Evolutionary conservation across 1,139 yeast genomes (phyloP).

Genomic region (Blastobotrys petasosporus): DNA sequence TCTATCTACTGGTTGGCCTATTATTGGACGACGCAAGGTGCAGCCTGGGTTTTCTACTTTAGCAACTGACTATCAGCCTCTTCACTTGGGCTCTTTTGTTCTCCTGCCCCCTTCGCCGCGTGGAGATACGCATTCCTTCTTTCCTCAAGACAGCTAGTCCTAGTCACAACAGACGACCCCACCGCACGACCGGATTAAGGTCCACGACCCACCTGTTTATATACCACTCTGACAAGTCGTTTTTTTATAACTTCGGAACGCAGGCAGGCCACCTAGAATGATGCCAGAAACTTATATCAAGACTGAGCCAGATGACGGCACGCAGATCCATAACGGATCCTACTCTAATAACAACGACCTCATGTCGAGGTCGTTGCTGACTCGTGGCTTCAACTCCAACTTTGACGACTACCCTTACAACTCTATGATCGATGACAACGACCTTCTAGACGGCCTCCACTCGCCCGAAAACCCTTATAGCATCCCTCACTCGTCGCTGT

Average conservation of each 20-base stretch:
- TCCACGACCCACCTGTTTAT: slow-evolving; percentile 2
- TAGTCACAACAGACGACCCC: neutral
- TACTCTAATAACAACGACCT: slow-evolving; percentile 8
- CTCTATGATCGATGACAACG: slow-evolving; percentile 29
- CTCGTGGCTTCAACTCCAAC: slow-evolving; percentile 26
- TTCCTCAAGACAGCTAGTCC: neutral
- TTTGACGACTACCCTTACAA: slow-evolving; percentile 22
- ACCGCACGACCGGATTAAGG: slow-evolving; percentile 5
- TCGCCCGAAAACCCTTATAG: slow-evolving; percentile 19
- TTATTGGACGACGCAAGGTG: too few species aligned
- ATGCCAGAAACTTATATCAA: slow-evolving; percentile 19
- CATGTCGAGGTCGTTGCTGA: slow-evolving; percentile 24
- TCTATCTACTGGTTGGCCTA: too few species aligned
- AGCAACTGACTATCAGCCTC: too few species aligned
- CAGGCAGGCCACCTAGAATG: too few species aligned
- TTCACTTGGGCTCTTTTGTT: neutral
- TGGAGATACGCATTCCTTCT: neutral
- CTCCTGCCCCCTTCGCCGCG: neutral
- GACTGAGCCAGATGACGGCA: slow-evolving; percentile 18
- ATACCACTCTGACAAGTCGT: too few species aligned
- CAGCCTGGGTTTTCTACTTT: too few species aligned
- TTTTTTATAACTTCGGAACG: too few species aligned
- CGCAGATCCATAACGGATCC: slow-evolving; percentile 1
- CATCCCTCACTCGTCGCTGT: slow-evolving; percentile 2
- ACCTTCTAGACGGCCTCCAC: slow-evolving; percentile 25